These are phyloP conservation scores for Bondarzewia mesenterica DNA, from an alignment of 1,284 basidiomycete genomes.

Conservation along the genomic window DNA sequence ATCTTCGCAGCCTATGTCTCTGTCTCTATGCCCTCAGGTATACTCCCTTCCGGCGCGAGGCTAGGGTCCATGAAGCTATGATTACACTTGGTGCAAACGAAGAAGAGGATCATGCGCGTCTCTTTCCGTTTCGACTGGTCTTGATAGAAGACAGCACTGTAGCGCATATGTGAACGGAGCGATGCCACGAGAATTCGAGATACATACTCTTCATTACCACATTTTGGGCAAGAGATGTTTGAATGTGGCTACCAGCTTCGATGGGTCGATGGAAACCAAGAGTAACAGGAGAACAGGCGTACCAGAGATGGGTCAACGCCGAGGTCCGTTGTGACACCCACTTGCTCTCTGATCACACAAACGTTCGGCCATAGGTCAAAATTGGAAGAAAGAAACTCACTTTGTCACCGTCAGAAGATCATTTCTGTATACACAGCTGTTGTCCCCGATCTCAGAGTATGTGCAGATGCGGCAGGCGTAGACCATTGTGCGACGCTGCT, in stretches of 20 bases:
- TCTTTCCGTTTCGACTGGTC: conserved; percentile 93
- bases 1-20: neutral
- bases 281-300: conserved; percentile 16
- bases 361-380: conserved; percentile 1
- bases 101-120: conserved; percentile 89
- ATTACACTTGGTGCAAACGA: conserved; percentile 84
- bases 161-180: conserved; percentile 6
- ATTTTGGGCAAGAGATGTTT: conserved; percentile 62
- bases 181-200: neutral
- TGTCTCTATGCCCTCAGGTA: conserved; percentile 6
- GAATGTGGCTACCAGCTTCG: conserved; percentile 55
- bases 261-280: neutral
- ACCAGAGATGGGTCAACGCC: conserved; percentile 89
- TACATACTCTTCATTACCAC: conserved; percentile 66
- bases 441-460: conserved; percentile 76
- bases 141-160: conserved; percentile 87
- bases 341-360: conserved; percentile 66
- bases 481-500: conserved; percentile 78
- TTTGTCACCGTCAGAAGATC: conserved; percentile 91
- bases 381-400: too few species aligned
- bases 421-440: conserved; percentile 89
- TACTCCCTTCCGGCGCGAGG: conserved; percentile 20
- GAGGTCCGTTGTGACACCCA: conserved; percentile 86
- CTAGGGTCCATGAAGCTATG: conserved; percentile 70
- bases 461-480: conserved; percentile 90